These are phyloP conservation scores for Pseudogymnoascus sp. DNA, from an alignment of 2,329 filamentous ascomycete genomes.

Conservation along the genomic window DNA sequence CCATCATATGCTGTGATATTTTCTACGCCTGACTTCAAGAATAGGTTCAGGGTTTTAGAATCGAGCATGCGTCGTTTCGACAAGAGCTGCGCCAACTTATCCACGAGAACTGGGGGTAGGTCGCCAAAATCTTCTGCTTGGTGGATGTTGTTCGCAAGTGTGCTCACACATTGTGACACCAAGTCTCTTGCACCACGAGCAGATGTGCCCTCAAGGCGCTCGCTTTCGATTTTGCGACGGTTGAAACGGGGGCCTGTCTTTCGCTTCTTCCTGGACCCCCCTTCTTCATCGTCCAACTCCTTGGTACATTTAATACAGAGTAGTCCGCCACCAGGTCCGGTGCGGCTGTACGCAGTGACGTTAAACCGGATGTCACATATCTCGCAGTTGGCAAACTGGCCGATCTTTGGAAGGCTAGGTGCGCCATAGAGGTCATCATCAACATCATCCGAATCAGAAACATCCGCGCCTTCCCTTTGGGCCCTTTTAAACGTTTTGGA, in stretches of 20 bases:
- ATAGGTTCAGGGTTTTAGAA: constrained; percentile 48
- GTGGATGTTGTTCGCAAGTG: constrained; percentile 54
- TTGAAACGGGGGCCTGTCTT: constrained; percentile 49
- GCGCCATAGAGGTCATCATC: constrained; percentile 31
- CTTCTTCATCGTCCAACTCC: constrained; percentile 60
- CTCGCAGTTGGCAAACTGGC: constrained; percentile 84
- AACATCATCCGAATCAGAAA: constrained; percentile 34
- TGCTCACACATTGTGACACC: constrained; percentile 56
- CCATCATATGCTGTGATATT: constrained; percentile 51
- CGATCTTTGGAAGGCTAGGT: constrained; percentile 53
- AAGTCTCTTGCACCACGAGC: constrained; percentile 60
- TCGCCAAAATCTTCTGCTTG: constrained; percentile 56
- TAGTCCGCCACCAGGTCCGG: constrained; percentile 76
- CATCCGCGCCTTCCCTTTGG: constrained; percentile 25
- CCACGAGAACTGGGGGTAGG: constrained; percentile 46
- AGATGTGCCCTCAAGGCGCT: constrained; percentile 69
- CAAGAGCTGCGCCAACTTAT: constrained; percentile 53
- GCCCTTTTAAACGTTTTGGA: constrained; percentile 49
- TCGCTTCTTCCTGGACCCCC: constrained; percentile 50
- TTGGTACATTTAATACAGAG: constrained; percentile 77
- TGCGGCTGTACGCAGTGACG: constrained; percentile 80
- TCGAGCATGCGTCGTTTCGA: constrained; percentile 53
- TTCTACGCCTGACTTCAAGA: constrained; percentile 46
- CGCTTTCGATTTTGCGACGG: constrained; percentile 73
- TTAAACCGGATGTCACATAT: constrained; percentile 83